phyloP scores from a whole-genome alignment of 164 flowering plant genomes.

The Piper betle region DNA sequence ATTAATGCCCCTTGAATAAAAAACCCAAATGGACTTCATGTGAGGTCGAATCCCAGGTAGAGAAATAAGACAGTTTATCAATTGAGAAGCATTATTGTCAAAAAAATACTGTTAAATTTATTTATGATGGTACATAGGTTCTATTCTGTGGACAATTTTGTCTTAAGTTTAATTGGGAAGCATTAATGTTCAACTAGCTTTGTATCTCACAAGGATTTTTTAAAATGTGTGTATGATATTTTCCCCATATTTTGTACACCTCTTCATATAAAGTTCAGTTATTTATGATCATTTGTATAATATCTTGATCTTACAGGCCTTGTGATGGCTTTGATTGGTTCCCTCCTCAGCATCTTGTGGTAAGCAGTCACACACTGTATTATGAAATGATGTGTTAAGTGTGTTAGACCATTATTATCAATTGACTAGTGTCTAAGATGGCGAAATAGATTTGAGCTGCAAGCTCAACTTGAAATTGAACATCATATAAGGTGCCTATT shows the following conservation, averaged over 20 bases:
- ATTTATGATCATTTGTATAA: no score
- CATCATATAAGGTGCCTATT: background rate
- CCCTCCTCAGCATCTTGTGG: constrained; percentile 73
- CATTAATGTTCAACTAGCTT: no score
- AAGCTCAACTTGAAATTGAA: background rate
- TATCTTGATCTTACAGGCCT: constrained; percentile 34
- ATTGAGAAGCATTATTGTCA: no score
- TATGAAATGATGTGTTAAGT: background rate
- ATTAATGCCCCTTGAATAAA: no score
- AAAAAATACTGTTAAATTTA: no score
- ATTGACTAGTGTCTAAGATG: background rate
- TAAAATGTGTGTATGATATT: background rate
- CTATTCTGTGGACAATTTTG: no score
- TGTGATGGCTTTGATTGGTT: constrained; percentile 82
- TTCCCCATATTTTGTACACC: background rate
- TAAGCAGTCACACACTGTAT: constrained; percentile 18
- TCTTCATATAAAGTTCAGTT: background rate
- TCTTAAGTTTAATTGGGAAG: no score
- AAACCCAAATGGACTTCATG: no score
- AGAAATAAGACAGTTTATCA: no score
- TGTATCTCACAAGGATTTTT: no score
- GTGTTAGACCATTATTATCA: background rate
- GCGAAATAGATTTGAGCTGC: background rate
- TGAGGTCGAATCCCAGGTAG: no score
- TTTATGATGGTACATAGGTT: no score